Evolutionary conservation across 2,329 filamentous ascomycete species (phyloP), one percentile per base, ranked within the genome.

Genomic region (Coniochaeta sp.): DNA sequence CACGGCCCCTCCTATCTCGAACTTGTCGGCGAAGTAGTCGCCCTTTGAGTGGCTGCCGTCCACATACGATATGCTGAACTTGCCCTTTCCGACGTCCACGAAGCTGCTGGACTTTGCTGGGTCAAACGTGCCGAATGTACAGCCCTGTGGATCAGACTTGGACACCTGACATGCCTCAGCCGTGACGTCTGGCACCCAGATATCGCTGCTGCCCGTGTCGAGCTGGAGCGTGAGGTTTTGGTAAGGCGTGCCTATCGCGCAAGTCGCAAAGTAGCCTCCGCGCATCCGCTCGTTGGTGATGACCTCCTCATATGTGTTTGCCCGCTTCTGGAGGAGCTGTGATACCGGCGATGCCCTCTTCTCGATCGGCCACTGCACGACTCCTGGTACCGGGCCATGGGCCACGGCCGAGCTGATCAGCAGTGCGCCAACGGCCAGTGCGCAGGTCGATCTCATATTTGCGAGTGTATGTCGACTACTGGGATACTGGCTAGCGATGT

Each of bases 191-290:
- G 80, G 78, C 43, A 88, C 78, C 85, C 86, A 88, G 24, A 85
- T 79, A 71, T 89, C 86, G 62, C 83, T 86, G 67, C 83, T 87
- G 47, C 85, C 86, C 0, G 85, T 88, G 70, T 88, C 85, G 52
- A 88, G 76, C 68, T 86, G 83, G 58, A 88, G 71, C 1, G 77
- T 80, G 44, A 88, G 62, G 4, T 78, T 71, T 67, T 88, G 85
- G 14, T 73, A 71, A 0, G 85, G 85, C 7, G 80, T 85, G 19
- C 86, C 86, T 26, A 88, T 69, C 28, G 74, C 71, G 62, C 85
- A 80, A 24, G 79, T 79, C 19, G 81, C 79, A 66, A 85, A 86
- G 69, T 87, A 87, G 38, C 79, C 74, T 38, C 82, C 82, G 55
- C 73, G 67, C 8, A 65, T 64, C 58, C 70, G 66, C 59, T 80